These are phyloP conservation scores for Xerocomellus chrysenteron DNA, from an alignment of 768 basidiomycete genomes.

Conservation along the genomic window DNA sequence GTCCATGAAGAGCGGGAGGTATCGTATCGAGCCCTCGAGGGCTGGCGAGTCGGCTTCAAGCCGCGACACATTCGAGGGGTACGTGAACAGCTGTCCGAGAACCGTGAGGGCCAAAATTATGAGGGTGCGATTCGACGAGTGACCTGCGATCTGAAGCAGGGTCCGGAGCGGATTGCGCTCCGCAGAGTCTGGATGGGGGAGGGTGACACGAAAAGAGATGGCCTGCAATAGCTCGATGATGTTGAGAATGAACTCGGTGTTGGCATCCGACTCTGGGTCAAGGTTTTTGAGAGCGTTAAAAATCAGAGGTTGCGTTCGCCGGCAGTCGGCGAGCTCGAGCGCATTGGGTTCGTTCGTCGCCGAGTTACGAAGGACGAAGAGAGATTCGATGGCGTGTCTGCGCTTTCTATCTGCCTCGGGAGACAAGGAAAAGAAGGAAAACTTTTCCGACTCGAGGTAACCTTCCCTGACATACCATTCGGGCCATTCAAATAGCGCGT, in stretches of 20 bases:
- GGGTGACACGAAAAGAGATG: conserved; percentile 47
- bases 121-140: conserved; percentile 70
- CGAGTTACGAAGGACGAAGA: conserved; percentile 85
- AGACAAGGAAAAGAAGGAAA: conserved; percentile 55
- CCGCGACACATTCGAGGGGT: conserved; percentile 55
- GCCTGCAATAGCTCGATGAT: conserved; percentile 70
- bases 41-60: conserved; percentile 57
- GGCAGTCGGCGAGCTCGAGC: conserved; percentile 53
- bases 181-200: conserved; percentile 37
- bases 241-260: conserved; percentile 70
- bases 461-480: conserved; percentile 75
- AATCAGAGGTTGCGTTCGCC: conserved; percentile 64
- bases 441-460: conserved; percentile 44
- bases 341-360: conserved; percentile 70
- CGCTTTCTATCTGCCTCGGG: conserved; percentile 53
- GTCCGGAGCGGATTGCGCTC: conserved; percentile 53
- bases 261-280: conserved; percentile 58
- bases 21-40: conserved; percentile 61
- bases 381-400: conserved; percentile 79
- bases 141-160: conserved; percentile 52
- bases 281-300: conserved; percentile 65
- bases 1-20: conserved; percentile 72
- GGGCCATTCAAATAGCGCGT: conserved; percentile 86
- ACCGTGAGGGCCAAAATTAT: conserved; percentile 64
- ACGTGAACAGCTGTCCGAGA: conserved; percentile 61